phyloP scores from a whole-genome alignment of 2,329 filamentous ascomycete genomes.

The Talaromyces piceae region DNA sequence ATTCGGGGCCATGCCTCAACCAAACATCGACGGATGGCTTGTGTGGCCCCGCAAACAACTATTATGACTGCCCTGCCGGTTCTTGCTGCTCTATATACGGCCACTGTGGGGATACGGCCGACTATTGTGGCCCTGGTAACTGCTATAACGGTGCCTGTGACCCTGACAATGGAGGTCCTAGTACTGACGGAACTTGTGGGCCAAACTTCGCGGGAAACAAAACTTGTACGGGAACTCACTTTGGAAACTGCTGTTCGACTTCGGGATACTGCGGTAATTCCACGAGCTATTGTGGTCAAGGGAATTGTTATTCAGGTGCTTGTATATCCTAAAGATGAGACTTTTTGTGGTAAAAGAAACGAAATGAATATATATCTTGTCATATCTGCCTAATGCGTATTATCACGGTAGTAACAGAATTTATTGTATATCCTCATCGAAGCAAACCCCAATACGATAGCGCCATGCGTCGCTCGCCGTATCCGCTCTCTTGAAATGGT shows the following conservation, averaged over 20 bases:
- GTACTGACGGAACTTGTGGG: conserved; percentile 19
- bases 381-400: no score
- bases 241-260: conserved; percentile 19
- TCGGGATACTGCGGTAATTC: conserved; percentile 19
- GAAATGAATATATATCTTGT: no score
- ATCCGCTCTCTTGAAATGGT: background rate
- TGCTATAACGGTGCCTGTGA: conserved; percentile 20
- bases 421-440: background rate
- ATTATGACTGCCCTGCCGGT: background rate
- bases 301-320: conserved; percentile 19
- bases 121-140: conserved; percentile 19
- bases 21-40: no score
- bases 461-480: background rate
- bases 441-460: background rate
- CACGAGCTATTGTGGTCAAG: conserved; percentile 16
- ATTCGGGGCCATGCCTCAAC: no score
- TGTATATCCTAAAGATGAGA: conserved; percentile 11
- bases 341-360: no score
- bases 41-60: background rate
- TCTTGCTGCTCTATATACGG: conserved; percentile 11
- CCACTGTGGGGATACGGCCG: conserved; percentile 15
- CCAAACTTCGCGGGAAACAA: conserved; percentile 21
- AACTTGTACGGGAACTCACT: conserved; percentile 21
- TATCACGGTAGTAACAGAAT: no score
- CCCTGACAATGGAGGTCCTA: conserved; percentile 17